phyloP scores from a whole-genome alignment of 2,329 filamentous ascomycete species.

The Apiospora pterosperma region DNA sequence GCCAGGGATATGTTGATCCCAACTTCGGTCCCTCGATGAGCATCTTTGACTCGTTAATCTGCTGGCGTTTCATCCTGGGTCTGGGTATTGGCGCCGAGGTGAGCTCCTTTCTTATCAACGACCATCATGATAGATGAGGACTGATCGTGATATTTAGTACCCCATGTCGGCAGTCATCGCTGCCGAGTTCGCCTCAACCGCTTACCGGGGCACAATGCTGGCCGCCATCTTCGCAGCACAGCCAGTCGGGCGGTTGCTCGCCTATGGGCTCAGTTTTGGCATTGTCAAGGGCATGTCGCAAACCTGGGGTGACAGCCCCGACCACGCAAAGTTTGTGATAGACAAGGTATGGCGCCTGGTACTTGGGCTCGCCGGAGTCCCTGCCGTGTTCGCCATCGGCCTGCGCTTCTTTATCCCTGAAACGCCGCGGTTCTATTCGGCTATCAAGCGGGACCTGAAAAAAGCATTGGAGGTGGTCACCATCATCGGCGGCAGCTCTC shows the following conservation, averaged over 20 bases:
- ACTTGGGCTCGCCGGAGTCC: constrained; percentile 43
- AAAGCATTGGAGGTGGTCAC: too few species aligned
- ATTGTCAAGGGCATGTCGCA: constrained; percentile 6
- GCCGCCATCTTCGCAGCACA: constrained; percentile 25
- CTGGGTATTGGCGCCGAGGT: constrained; percentile 27
- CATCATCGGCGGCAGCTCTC: too few species aligned
- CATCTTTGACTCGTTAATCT: constrained; percentile 19
- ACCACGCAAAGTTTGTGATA: constrained; percentile 23
- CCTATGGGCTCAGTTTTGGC: constrained; percentile 13
- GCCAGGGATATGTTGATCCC: constrained; percentile 10
- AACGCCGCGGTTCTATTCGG: constrained; percentile 35
- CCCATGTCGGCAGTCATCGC: constrained; percentile 26
- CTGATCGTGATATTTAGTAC: constrained; percentile 15
- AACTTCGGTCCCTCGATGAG: constrained; percentile 17
- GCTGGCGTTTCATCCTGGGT: constrained; percentile 20
- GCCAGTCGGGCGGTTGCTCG: constrained; percentile 17
- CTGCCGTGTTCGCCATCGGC: constrained; percentile 41
- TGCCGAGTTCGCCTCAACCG: constrained; percentile 24
- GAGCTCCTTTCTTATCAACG: too few species aligned
- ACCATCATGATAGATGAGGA: too few species aligned
- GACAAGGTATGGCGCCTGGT: constrained; percentile 49
- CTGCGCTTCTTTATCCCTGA: constrained; percentile 50
- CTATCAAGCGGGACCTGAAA: constrained; percentile 10
- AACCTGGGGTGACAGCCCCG: constrained; percentile 7
- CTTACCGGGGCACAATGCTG: constrained; percentile 21